These are phyloP conservation scores for Hordeum pubiflorum DNA, from an alignment of 202 grass and related monocot species.

Conservation along the genomic window DNA sequence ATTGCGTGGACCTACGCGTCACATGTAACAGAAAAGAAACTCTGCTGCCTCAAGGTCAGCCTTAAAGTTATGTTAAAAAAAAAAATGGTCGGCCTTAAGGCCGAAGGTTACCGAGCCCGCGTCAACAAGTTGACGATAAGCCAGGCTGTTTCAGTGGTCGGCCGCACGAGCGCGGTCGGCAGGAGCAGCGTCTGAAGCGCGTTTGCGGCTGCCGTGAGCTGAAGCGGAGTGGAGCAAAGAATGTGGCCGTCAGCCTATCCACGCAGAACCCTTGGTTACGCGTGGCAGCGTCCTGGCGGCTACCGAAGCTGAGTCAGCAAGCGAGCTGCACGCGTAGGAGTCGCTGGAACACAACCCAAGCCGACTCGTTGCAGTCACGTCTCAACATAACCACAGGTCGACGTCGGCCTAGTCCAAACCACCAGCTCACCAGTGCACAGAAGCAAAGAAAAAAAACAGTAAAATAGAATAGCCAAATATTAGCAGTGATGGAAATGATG, in stretches of 20 bases:
- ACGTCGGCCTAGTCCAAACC: background rate
- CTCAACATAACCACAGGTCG: background rate
- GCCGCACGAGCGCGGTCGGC: conserved; percentile 25
- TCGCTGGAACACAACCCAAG: too few species aligned
- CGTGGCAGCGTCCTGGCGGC: background rate
- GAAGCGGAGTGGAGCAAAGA: background rate
- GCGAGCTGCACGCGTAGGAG: background rate
- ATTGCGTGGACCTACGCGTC: background rate
- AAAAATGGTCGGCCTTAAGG: too few species aligned
- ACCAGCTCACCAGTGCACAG: too few species aligned
- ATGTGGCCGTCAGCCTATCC: background rate
- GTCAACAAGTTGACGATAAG: background rate
- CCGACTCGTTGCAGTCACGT: background rate
- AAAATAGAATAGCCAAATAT: too few species aligned
- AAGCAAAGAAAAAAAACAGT: too few species aligned
- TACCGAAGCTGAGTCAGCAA: background rate
- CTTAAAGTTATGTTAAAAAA: too few species aligned
- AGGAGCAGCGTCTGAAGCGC: conserved; percentile 10
- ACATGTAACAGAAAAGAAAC: background rate
- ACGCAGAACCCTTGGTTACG: background rate
- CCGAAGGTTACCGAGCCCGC: background rate
- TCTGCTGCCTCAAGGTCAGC: background rate
- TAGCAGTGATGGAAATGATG: too few species aligned
- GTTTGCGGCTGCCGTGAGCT: background rate
- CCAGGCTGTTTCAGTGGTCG: background rate